Evolutionary conservation across 371 early-diverging fungal species (phyloP).

Genomic region (Mucor racemosus): DNA sequence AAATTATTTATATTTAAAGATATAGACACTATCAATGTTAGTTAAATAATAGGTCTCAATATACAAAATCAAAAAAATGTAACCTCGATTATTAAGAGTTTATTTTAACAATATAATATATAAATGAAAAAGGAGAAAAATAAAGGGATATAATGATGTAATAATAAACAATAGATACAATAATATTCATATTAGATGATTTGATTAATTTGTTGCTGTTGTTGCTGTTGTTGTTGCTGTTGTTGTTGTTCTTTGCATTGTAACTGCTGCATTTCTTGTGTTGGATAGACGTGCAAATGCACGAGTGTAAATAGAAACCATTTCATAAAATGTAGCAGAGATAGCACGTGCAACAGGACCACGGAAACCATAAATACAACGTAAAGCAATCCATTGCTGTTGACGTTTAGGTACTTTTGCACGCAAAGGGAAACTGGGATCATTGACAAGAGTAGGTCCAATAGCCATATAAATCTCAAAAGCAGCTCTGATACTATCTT

Average conservation of each 20-base stretch:
- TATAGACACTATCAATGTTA: too few relatives aligned
- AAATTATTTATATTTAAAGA: too few relatives aligned
- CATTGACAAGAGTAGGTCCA: constrained; percentile 36
- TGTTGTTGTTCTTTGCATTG: not conserved
- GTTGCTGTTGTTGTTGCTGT: not conserved
- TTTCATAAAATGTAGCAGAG: constrained; percentile 13
- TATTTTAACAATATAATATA: too few relatives aligned
- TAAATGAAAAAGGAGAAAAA: too few relatives aligned
- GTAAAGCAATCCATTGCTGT: constrained; percentile 46
- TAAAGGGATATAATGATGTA: not conserved
- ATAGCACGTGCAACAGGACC: constrained; percentile 32
- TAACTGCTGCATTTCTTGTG: not conserved
- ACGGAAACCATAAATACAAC: constrained; percentile 47
- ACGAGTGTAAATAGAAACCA: constrained; percentile 11
- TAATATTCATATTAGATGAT: not conserved
- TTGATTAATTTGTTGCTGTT: not conserved
- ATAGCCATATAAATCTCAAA: constrained; percentile 55
- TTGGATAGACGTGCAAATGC: constrained; percentile 16
- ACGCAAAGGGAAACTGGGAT: constrained; percentile 44
- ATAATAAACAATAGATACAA: constrained; percentile 10
- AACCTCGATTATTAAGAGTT: too few relatives aligned
- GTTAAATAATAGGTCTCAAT: too few relatives aligned
- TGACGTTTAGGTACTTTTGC: constrained; percentile 43
- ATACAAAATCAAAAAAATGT: too few relatives aligned
- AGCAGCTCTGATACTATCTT: constrained; percentile 50